phyloP scores from a whole-genome alignment of 495 filamentous ascomycete genomes.

The Cercophora sp. region DNA sequence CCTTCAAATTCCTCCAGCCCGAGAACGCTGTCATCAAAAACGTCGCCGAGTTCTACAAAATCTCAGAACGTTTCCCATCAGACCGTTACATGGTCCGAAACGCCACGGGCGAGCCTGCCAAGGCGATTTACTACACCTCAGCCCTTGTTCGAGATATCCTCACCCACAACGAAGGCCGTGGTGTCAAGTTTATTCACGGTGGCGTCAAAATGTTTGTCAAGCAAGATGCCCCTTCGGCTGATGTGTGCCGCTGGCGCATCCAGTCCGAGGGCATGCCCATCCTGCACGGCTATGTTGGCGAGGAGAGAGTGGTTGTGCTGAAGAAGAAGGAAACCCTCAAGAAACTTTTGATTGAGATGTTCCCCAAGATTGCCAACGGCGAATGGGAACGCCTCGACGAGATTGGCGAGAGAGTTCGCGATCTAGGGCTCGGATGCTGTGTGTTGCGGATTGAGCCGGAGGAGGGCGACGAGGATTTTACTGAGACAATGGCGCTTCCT shows the following conservation, averaged over 20 bases:
- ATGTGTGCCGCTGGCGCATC: slow-evolving; percentile 88
- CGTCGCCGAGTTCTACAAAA: slow-evolving; percentile 76
- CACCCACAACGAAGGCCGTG: slow-evolving; percentile 73
- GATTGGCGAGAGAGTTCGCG: slow-evolving; percentile 75
- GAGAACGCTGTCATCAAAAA: slow-evolving; percentile 68
- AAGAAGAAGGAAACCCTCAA: slow-evolving; percentile 71
- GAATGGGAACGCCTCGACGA: slow-evolving; percentile 76
- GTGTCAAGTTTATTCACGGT: slow-evolving; percentile 92
- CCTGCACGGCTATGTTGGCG: slow-evolving; percentile 81
- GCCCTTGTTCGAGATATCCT: slow-evolving; percentile 81
- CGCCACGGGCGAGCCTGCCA: slow-evolving; percentile 71
- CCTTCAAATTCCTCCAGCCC: slow-evolving; percentile 79
- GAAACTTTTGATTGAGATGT: slow-evolving; percentile 86
- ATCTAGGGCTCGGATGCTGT: slow-evolving; percentile 86
- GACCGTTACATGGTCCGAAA: slow-evolving; percentile 96
- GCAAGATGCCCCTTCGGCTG: slow-evolving; percentile 81
- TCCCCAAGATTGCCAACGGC: slow-evolving; percentile 68
- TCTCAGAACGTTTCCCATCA: slow-evolving; percentile 76
- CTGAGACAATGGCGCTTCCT: slow-evolving; percentile 78
- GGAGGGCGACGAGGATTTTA: slow-evolving; percentile 63
- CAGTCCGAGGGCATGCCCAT: slow-evolving; percentile 90
- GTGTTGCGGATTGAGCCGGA: slow-evolving; percentile 77
- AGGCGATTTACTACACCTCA: slow-evolving; percentile 93
- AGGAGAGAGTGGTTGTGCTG: slow-evolving; percentile 67
- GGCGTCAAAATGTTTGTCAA: slow-evolving; percentile 98